Base-by-base conservation (phyloP, 257 asterid species). In the Leptodermis oblonga region DNA sequence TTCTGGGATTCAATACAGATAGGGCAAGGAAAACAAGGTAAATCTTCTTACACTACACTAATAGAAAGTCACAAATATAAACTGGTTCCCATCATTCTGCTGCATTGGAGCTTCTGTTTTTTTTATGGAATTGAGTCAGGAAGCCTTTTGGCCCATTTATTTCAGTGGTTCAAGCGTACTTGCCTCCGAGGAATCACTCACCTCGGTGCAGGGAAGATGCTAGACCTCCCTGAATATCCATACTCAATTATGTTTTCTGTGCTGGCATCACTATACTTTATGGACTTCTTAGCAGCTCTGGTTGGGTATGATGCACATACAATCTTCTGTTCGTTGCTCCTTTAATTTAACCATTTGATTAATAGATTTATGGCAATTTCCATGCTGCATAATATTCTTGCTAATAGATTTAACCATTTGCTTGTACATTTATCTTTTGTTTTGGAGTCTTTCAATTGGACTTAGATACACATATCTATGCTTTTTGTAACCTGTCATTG, bases 91-190 rank as follows among this genome's bases (percentile, higher is more conserved):
- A 77, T 90, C 83, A 84, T 92, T 76, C 70, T 92, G 78, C 72
- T 92, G 77, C 98, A 92, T 92, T 79, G 98, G 97, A 75, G 95
- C 98, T 79, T 92, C 98, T 1, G 74, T 81, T 53, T 92, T 83
- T 74, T 88, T 97, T n/a, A 6, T 92, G 98, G 98, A 74, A 71
- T 76, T 84, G 87, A 48, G 95, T 78, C 41, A 84, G 88, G 96
- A 88, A 90, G 68, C 88, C 87, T 65, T 77, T 92, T n/a, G 71
- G 86, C 95, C 4, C 74, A 12, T 59, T 74, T 68, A n/a, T n/a
- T n/a, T n/a, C 56, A 71, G 75, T 34, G 86, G 90, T 46, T 80
- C 92, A 7, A 88, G 86, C 82, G 92, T 88, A 72, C 86, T 90
- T 74, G 97, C 98, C 54, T 92, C 78, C 78, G 23, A 23, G 39